phyloP scores from a whole-genome alignment of 2,329 filamentous ascomycete species.

The Teratosphaeria epicoccoides region DNA sequence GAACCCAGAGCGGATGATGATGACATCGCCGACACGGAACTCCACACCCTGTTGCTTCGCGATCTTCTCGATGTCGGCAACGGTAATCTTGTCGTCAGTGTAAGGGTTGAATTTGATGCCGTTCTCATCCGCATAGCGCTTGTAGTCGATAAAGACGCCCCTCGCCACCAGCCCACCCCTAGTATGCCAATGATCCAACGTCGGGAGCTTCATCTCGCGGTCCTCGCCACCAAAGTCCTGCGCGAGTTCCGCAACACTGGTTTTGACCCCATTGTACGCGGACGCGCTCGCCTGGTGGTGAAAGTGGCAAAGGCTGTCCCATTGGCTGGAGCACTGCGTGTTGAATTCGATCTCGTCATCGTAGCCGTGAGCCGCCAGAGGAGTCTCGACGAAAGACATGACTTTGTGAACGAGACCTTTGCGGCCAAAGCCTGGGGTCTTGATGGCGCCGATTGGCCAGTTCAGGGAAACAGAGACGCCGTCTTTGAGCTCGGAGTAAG shows the following conservation, averaged over 20 bases:
- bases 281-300: conserved; percentile 30
- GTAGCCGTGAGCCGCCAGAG: conserved; percentile 28
- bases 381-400: conserved; percentile 18
- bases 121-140: conserved; percentile 46
- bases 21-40: conserved; percentile 43
- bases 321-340: conserved; percentile 36
- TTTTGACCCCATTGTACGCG: conserved; percentile 42
- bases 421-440: conserved; percentile 27
- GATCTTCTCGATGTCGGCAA: conserved; percentile 34
- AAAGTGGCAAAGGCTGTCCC: conserved; percentile 37
- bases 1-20: conserved; percentile 47
- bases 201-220: conserved; percentile 19
- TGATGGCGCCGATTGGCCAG: conserved; percentile 27
- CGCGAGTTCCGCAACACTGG: conserved; percentile 16
- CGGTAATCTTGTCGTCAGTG: conserved; percentile 36
- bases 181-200: conserved; percentile 38
- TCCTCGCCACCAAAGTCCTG: conserved; percentile 21
- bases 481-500: conserved; percentile 32
- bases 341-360: conserved; percentile 39
- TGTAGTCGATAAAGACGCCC: conserved; percentile 49
- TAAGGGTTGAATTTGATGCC: conserved; percentile 47
- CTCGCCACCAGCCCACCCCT: conserved; percentile 44
- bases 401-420: conserved; percentile 28
- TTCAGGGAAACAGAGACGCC: conserved; percentile 35
- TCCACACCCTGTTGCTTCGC: conserved; percentile 34